Base-by-base conservation (phyloP, 768 basidiomycete genomes). In the Lentinula boryana region DNA sequence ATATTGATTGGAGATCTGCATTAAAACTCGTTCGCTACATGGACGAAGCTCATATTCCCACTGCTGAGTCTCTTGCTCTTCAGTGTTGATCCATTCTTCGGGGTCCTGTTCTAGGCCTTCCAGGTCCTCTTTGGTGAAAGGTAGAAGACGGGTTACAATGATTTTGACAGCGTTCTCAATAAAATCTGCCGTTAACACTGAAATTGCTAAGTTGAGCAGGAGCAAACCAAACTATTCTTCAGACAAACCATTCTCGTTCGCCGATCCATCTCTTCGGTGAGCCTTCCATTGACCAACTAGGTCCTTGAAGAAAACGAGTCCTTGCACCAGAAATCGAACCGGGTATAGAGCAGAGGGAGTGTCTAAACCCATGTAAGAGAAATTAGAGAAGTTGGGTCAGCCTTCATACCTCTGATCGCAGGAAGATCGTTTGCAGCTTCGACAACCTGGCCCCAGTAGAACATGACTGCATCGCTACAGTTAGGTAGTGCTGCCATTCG, bases 21-120 rank as follows among this genome's bases (percentile, higher is more conserved):
- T 84, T 23, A 98, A 77, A 27, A 98, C 91, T n/a, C 94, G 82
- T 73, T 98, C 95, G 51, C 91, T 91, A 68, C 95, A 96, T 1
- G 95, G 95, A 64, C 96, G 81, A 62, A 97, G 84, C 67, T 96
- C 93, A 67, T 83, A 98, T 66, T 95, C 89, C 95, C 95, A 98
- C 60, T 91, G 85, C 41, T 95, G 94, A 46, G 86, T 90, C 64
- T 94, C 93, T 64, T 87, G 87, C 61, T 93, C 93, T 72, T 98
- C 94, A 9, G 84, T 72, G 62, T 93, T 91, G 10, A 96, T 83
- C 93, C 94, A 99, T 66, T 95, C 92, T 76, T 99, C 96, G 0
- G 95, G 94, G 69, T 95, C 93, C 15, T 81, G 80, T 74, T 87
- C 79, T 91, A 95, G 94, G 4, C 80, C 81, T 64, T 93, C 85